phyloP scores from a whole-genome alignment of 1,139 yeast genomes.

The Candida labiduridarum region DNA sequence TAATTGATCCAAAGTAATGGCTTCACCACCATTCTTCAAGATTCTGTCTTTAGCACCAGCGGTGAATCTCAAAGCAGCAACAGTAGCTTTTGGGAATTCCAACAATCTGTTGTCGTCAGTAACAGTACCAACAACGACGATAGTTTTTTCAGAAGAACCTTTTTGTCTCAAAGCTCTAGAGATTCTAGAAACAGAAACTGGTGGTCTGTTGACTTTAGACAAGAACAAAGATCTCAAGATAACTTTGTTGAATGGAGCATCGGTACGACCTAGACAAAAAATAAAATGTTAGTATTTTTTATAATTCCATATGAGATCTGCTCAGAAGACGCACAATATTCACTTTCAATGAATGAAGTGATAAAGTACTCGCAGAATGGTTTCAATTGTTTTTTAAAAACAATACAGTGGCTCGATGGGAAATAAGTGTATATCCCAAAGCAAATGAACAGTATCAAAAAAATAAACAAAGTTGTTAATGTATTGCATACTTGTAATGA shows the following conservation, averaged over 20 bases:
- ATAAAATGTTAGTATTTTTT: conserved; percentile 44
- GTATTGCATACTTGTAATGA: conserved; percentile 14
- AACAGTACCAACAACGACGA: conserved; percentile 99
- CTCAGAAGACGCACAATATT: conserved; percentile 59
- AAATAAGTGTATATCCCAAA: not conserved
- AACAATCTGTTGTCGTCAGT: conserved; percentile 96
- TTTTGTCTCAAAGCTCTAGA: conserved; percentile 79
- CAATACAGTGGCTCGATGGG: not conserved
- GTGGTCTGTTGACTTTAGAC: conserved; percentile 99
- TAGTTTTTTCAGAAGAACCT: conserved; percentile 88
- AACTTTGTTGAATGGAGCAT: conserved; percentile 98
- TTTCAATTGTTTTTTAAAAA: conserved; percentile 5
- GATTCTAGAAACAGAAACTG: conserved; percentile 94
- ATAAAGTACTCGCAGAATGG: conserved; percentile 63
- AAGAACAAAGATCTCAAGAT: conserved; percentile 92
- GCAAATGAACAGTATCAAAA: not conserved
- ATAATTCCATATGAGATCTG: conserved; percentile 37
- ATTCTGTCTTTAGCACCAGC: conserved; percentile 99
- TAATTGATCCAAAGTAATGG: conserved; percentile 97
- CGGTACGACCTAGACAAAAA: conserved; percentile 79
- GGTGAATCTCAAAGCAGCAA: conserved; percentile 99
- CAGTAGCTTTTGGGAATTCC: conserved; percentile 94
- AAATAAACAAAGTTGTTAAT: not conserved
- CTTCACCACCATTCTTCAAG: conserved; percentile 99
- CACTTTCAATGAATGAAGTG: conserved; percentile 16